Evolutionary conservation across 2,329 filamentous ascomycete species (phyloP), one percentile per base, ranked within the genome.

Genomic region (Aspergillus novoparasiticus): DNA sequence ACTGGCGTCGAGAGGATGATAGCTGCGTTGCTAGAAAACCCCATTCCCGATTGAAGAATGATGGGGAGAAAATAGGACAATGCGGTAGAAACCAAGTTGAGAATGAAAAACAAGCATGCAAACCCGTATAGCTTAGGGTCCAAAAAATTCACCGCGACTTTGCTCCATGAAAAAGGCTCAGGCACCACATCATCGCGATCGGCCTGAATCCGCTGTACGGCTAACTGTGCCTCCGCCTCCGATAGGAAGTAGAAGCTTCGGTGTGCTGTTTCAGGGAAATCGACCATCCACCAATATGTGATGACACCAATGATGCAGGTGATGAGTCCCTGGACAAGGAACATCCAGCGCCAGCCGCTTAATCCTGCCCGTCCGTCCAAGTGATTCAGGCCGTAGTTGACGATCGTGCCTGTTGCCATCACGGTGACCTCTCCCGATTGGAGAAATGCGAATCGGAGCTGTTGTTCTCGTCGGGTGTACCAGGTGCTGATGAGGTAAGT

Each of bases 201-300:
- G 6, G 78, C 78, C 53, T 89, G 78, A 68, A 90, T 90, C 6
- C 88, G 81, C 5, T 78, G 75, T 2, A 86, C 79, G 1, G 86
- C 87, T 4, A 90, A 70, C n/a, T 78, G 74, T 43, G 84, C 83
- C 72, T 90, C 88, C 21, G 82, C 77, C 9, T 81, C 71, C 2
- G 81, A 83, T 26, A 90, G 79, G 70, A 90, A 91, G 68, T 73
- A 79, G 66, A 87, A 84, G 57, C 85, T 87, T 14, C 76, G 76
- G 58, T 86, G 80, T 1, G 86, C 81, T 30, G 86, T 81, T 68
- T 90, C 88, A 0, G 88, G 88, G 65, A 91, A 90, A 70, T 90
- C 87, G 48, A 90, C 81, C 78, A 91, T 90, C 88, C 88, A 90
- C 82, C 87, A 89, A 70, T 87, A 90, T 0, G 88, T 89, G 14